Evolutionary conservation across 352 stramenopile species (phyloP), one percentile per base, ranked within the genome.

Genomic region (Albugo laibachii): DNA sequence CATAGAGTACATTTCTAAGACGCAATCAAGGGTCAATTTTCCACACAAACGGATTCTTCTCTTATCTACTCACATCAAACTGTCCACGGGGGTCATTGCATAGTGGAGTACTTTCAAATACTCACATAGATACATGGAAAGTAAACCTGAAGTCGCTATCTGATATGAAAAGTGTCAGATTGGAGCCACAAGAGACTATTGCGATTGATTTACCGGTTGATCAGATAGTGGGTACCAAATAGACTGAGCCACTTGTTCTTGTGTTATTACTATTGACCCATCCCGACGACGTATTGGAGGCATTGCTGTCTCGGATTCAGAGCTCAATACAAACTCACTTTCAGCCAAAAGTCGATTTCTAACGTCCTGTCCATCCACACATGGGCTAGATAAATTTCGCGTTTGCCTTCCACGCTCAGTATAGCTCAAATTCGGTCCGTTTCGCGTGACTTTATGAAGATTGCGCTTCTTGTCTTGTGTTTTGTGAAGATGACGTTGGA

Each of bases 91-190:
- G 0, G 84, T 60, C 12, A 59, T 54, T 16, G 52, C 65, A 11
- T 67, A 53, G 2, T 58, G 61, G 20, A 87, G 57, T 50, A 67
- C 68, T 47, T 69, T 69, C 49, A 84, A 66, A 39, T 66, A 87
- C 41, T 84, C 67, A 48, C 63, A 55, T 5, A 87, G 51, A 35
- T 83, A 84, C 21, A 66, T 50, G 39, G 59, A 68, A 37, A 87
- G 19, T 24, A 65, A 41, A 31, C 59, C 65, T 13, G 31, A 55
- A 42, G 49, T 63, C 18, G 49, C 53, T 11, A 61, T 18, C 74
- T 87, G 61, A 45, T 15, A 56, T 48, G 8, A 3, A 43, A 3
- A 43, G 38, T 8, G 8, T 24, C 38, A 43, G 8, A 10, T 3
- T 43, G 3, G 8, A 19, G 16, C 8, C 16, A 24, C 38, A 24